Base-by-base conservation (phyloP, 768 basidiomycete genomes). In the Kwoniella sp. region DNA sequence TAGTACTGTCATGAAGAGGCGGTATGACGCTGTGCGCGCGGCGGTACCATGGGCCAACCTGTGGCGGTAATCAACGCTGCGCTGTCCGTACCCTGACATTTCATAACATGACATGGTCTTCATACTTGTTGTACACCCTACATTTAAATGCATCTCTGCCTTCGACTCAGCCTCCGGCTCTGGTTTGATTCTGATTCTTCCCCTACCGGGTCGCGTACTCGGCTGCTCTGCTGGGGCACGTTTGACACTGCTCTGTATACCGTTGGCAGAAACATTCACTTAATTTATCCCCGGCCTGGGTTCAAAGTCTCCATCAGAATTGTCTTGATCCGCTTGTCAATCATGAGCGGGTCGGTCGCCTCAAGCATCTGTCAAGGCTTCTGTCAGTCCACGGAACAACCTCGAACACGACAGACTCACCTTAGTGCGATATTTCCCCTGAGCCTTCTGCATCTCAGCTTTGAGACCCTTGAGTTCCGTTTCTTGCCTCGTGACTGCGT, bases 11-110 rank as follows among this genome's bases (percentile, higher is more conserved):
- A 62, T 60, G 63, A 53, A 34, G 33, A 57, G 20, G 23, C 23
- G 66, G 45, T 68, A 62, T 42, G 54, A 63, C 43, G 63, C 56
- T 12, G 56, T 68, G 2, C 60, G 43, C 32, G 41, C 20, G 5
- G 15, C 5, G 4, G 15, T 42, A 5, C 49, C 50, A 10, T 50
- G 54, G 45, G 53, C 44, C 14, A 19, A 19, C 2, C 10, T 53
- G 11, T 44, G 27, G 55, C 40, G 15, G 29, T 49, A 28, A n/a
- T n/a, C 31, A 32, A 8, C 15, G 31, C 15, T 32, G 31, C 31
- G 15, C 45, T 46, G 15, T 32, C 11, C n/a, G n/a, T n/a, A n/a
- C n/a, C n/a, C n/a, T n/a, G n/a, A n/a, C n/a, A n/a, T n/a, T n/a
- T n/a, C n/a, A n/a, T n/a, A 14, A 19, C 46, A 47, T 47, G 11